These are phyloP conservation scores for Micractinium sp. DNA, from an alignment of 139 green algal species.

Conservation along the genomic window DNA sequence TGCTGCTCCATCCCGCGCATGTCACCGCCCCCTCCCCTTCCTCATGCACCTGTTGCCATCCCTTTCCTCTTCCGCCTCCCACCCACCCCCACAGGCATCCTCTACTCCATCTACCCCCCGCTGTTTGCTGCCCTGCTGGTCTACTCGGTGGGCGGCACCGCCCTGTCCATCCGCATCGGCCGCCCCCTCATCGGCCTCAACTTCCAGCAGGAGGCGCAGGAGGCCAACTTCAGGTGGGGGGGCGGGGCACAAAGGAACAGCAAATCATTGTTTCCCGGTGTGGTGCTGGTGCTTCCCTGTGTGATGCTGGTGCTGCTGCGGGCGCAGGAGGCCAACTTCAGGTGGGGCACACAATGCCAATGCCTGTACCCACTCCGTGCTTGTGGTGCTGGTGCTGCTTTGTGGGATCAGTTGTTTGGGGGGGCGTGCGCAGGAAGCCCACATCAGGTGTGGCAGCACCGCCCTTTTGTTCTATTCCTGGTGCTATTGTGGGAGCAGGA, in stretches of 20 bases:
- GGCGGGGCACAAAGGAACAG: slow-evolving; percentile 88
- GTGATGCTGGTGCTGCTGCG: slow-evolving; percentile 97
- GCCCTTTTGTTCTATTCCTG: too few species aligned
- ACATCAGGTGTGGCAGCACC: too few species aligned
- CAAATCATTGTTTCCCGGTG: too few species aligned
- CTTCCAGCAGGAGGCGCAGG: slow-evolving; percentile 95
- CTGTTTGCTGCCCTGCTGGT: slow-evolving; percentile 92
- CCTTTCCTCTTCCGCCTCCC: too few species aligned
- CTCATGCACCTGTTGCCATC: too few species aligned
- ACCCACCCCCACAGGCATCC: slow-evolving; percentile 76
- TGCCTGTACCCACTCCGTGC: neutral
- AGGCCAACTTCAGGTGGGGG: slow-evolving; percentile 73
- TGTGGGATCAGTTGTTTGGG: too few species aligned
- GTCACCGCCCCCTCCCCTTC: too few species aligned
- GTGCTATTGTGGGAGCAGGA: too few species aligned
- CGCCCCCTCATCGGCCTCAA: slow-evolving; percentile 92
- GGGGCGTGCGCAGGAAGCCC: too few species aligned
- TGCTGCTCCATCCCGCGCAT: too few species aligned
- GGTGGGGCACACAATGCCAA: slow-evolving; percentile 3
- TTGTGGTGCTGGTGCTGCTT: neutral
- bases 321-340: slow-evolving; percentile 88
- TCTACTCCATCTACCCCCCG: slow-evolving; percentile 98
- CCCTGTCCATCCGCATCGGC: slow-evolving; percentile 72
- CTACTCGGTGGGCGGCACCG: slow-evolving; percentile 94
- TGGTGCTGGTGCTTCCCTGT: too few species aligned